phyloP scores from a whole-genome alignment of 2,329 filamentous ascomycete genomes.

The Pezicula neosporulosa region DNA sequence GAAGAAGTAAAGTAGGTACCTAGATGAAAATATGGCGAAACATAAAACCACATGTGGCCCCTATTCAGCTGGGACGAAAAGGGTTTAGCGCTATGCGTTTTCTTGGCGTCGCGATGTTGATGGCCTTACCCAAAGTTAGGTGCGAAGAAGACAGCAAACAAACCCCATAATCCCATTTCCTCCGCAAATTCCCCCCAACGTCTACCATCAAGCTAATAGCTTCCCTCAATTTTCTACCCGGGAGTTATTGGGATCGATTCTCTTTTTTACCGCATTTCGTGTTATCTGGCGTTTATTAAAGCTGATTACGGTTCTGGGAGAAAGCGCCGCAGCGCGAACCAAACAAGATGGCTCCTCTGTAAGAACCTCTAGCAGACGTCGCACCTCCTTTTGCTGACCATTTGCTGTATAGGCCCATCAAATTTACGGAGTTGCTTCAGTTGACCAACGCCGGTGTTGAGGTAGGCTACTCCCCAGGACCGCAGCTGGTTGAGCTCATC shows the following conservation, averaged over 20 bases:
- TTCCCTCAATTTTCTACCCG: conserved; percentile 12
- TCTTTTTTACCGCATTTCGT: conserved; percentile 12
- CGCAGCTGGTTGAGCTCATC: conserved; percentile 14
- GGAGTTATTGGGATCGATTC: conserved; percentile 17
- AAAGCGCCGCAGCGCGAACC: conserved; percentile 16
- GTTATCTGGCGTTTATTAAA: conserved; percentile 14
- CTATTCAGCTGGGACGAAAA: not conserved
- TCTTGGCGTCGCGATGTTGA: not conserved
- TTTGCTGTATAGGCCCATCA: conserved; percentile 57
- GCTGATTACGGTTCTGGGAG: conserved; percentile 21
- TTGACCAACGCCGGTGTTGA: conserved; percentile 50
- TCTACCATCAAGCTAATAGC: not conserved
- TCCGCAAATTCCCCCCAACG: not conserved
- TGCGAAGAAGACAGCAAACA: not conserved
- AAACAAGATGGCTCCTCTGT: not conserved
- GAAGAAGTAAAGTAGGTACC: no score
- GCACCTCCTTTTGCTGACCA: not conserved
- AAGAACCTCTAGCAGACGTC: not conserved
- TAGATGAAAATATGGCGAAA: not conserved
- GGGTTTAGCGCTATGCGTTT: not conserved
- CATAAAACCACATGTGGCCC: not conserved
- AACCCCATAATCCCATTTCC: not conserved
- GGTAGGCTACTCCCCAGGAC: conserved; percentile 34
- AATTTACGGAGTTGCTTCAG: conserved; percentile 89
- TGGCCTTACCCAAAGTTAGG: not conserved